These are phyloP conservation scores for Lactarius sp. DNA, from an alignment of 768 basidiomycete species.

Conservation along the genomic window DNA sequence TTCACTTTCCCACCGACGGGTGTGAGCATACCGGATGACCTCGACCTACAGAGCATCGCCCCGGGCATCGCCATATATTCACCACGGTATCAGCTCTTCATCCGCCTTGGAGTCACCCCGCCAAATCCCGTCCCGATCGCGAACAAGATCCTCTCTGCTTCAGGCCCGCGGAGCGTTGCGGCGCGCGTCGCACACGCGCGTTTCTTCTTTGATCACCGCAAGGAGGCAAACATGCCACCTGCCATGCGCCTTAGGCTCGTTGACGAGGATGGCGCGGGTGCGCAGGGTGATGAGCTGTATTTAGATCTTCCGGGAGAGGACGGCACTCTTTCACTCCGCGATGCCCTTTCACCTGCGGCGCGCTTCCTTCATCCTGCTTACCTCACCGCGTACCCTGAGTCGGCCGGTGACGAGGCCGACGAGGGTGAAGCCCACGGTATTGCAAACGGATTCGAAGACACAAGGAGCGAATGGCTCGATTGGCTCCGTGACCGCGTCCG, in stretches of 20 bases:
- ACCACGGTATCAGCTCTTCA: slow-evolving; percentile 15
- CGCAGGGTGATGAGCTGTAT: slow-evolving; percentile 16
- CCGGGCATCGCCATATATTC: slow-evolving; percentile 5
- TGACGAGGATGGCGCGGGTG: slow-evolving; percentile 5
- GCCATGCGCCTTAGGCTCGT: slow-evolving; percentile 11
- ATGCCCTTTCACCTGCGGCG: slow-evolving; percentile 12
- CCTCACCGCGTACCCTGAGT: slow-evolving; percentile 13
- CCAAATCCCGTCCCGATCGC: slow-evolving; percentile 16
- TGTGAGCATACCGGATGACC: slow-evolving; percentile 15
- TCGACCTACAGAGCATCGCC: slow-evolving; percentile 20
- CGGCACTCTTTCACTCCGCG: slow-evolving; percentile 7
- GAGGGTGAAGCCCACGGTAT: neutral
- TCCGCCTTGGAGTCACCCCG: slow-evolving; percentile 12
- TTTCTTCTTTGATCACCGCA: slow-evolving; percentile 24
- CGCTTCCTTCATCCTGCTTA: slow-evolving; percentile 18
- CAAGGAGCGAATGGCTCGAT: slow-evolving; percentile 16
- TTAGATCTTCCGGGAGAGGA: slow-evolving; percentile 7
- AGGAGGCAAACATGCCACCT: neutral
- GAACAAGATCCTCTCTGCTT: slow-evolving; percentile 6
- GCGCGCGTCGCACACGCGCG: slow-evolving; percentile 12
- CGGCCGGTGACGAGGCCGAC: neutral
- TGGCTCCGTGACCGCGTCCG: slow-evolving; percentile 24
- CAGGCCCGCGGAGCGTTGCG: slow-evolving; percentile 2
- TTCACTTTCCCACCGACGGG: slow-evolving; percentile 12
- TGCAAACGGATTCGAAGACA: neutral